These are phyloP conservation scores for Pseudocercospora fuligena DNA, from an alignment of 2,329 filamentous ascomycete genomes.

Conservation along the genomic window DNA sequence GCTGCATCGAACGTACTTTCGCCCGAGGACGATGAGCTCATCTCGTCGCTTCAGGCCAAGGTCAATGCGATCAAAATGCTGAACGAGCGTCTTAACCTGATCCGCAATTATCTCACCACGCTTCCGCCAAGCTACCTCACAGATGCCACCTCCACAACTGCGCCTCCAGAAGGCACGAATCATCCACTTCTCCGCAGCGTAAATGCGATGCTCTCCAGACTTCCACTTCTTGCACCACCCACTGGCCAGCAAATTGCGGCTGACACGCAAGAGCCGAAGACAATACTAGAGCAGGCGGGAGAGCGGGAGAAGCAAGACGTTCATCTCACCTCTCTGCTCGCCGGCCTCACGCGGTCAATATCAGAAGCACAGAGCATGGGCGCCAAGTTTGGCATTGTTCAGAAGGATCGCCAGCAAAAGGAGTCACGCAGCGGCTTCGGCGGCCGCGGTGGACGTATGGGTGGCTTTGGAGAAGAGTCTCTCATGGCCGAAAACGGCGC, in stretches of 20 bases:
- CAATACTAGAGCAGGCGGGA: constrained; percentile 46
- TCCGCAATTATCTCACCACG: constrained; percentile 72
- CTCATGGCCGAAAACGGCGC: constrained; percentile 28
- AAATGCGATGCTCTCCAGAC: constrained; percentile 79
- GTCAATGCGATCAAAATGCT: constrained; percentile 94
- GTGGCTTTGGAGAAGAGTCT: constrained; percentile 28
- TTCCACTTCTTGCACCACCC: constrained; percentile 82
- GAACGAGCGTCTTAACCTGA: constrained; percentile 62
- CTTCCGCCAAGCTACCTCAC: constrained; percentile 70
- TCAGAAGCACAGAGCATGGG: constrained; percentile 74
- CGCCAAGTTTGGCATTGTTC: constrained; percentile 66
- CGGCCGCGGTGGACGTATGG: constrained; percentile 16
- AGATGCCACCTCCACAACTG: constrained; percentile 45
- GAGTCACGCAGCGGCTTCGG: constrained; percentile 30
- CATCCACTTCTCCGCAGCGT: constrained; percentile 84
- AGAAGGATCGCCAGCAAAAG: constrained; percentile 45
- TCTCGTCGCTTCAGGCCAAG: constrained; percentile 77
- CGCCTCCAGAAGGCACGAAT: constrained; percentile 51
- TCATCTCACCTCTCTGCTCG: constrained; percentile 74
- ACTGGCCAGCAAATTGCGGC: constrained; percentile 65
- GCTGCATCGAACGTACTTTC: constrained; percentile 52
- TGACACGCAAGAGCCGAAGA: constrained; percentile 56
- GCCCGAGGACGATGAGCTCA: constrained; percentile 68
- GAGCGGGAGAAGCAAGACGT: constrained; percentile 84
- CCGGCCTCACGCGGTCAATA: constrained; percentile 73